A percentile compares a stretch with the other conserved stretches of the same genome.
Evolutionary conservation across 2,329 filamentous ascomycete species (phyloP).

Genomic region (Periconia digitata): DNA sequence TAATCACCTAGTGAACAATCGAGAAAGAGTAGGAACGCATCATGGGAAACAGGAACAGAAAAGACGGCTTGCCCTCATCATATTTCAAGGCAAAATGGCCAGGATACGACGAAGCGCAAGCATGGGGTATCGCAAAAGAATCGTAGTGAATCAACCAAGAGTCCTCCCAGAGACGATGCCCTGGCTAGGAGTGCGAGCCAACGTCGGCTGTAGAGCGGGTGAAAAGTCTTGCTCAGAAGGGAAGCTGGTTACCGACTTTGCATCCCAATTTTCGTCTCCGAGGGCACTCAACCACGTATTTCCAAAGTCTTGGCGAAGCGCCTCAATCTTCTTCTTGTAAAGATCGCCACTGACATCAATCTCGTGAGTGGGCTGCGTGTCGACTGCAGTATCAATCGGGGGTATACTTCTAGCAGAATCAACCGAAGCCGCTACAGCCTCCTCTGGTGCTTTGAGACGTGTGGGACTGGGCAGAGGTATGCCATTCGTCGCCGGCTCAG

Average conservation of each 20-base stretch:
- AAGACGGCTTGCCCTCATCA: slow-evolving; percentile 1
- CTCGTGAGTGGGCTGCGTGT: slow-evolving; percentile 41
- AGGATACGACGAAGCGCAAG: slow-evolving; percentile 27
- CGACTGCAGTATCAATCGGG: slow-evolving; percentile 33
- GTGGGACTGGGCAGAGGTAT: slow-evolving; percentile 18
- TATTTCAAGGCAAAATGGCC: background rate
- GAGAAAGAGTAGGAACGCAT: slow-evolving; percentile 10
- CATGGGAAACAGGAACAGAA: slow-evolving; percentile 2
- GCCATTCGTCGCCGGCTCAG: slow-evolving; percentile 7
- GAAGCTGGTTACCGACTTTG: slow-evolving; percentile 32
- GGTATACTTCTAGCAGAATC: slow-evolving; percentile 36
- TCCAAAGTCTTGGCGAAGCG: slow-evolving; percentile 80
- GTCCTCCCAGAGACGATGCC: slow-evolving; percentile 44
- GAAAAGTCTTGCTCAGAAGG: slow-evolving; percentile 35
- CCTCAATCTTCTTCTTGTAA: slow-evolving; percentile 86
- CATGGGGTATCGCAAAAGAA: slow-evolving; percentile 41
- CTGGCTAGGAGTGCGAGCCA: slow-evolving; percentile 40
- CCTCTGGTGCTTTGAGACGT: slow-evolving; percentile 29
- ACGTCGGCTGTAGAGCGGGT: slow-evolving; percentile 32
- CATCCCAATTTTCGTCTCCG: slow-evolving; percentile 69
- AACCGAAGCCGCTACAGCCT: slow-evolving; percentile 19
- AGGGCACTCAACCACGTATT: slow-evolving; percentile 85
- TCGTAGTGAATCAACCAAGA: slow-evolving; percentile 30
- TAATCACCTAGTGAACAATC: slow-evolving; percentile 15
- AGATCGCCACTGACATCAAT: slow-evolving; percentile 73